Percentiles rank a stretch among this genome's conserved stretches.
These are phyloP conservation scores for Mucor mucedo DNA, from an alignment of 371 early-diverging fungal genomes.

Conservation along the genomic window DNA sequence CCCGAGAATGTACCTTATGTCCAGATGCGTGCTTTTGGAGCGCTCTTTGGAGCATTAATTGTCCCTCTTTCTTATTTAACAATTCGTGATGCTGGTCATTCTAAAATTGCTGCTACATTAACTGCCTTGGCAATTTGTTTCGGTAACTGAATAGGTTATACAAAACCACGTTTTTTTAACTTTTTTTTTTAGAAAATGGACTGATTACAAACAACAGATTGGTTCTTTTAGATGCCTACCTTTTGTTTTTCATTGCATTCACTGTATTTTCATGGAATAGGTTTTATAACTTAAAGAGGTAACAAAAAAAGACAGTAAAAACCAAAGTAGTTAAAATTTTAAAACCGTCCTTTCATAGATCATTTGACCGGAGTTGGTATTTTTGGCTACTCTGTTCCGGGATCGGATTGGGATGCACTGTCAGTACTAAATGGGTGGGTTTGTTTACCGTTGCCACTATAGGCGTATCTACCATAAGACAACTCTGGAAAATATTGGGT, in stretches of 20 bases:
- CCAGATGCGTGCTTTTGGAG: conserved; percentile 80
- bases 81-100: conserved; percentile 74
- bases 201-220: conserved; percentile 88
- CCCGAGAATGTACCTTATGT: conserved; percentile 80
- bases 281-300: conserved; percentile 68
- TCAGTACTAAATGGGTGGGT: conserved; percentile 91
- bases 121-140: conserved; percentile 73
- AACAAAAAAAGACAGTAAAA: not conserved
- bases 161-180: conserved; percentile 20
- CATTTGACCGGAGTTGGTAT: conserved; percentile 74
- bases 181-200: conserved; percentile 73
- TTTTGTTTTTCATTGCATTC: conserved; percentile 83
- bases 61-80: conserved; percentile 86
- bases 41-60: conserved; percentile 73
- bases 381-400: conserved; percentile 78
- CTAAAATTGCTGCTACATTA: conserved; percentile 68
- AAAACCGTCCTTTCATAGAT: conserved; percentile 24
- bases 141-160: conserved; percentile 45
- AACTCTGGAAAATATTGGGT: conserved; percentile 89
- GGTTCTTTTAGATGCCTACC: conserved; percentile 89
- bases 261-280: conserved; percentile 78
- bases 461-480: conserved; percentile 83
- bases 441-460: conserved; percentile 86
- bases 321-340: too few species aligned
- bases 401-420: conserved; percentile 68